Base-by-base conservation (phyloP, 2,329 filamentous ascomycete genomes). In the Scytalidium sp. region DNA sequence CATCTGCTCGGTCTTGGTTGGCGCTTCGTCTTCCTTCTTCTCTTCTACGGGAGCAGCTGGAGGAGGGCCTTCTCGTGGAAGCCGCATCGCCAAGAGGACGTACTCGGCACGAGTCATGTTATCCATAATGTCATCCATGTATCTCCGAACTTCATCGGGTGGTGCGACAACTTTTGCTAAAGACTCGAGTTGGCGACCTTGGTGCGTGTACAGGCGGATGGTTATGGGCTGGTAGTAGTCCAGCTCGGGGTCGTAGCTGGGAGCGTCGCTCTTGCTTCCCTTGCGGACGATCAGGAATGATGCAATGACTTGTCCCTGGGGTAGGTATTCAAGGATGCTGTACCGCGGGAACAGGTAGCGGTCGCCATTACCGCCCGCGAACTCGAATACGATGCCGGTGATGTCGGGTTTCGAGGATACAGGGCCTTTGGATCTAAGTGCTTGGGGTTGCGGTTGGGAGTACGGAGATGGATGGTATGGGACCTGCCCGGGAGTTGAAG, bases 221-320 rank as follows among this genome's bases (percentile, higher is more conserved):
- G 78, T 86, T 22, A 92, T 78, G 2, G 88, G 88, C 57, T 92
- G 86, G 63, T 90, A 93, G 67, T 88, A 90, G 60, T 90, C 84
- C 11, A 85, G 68, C 8, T 74, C 70, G 1, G 80, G 80, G 54
- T 86, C 80, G n/a, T 79, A 80, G 49, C 79, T 76, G 50, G 83
- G 81, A 57, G 58, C 61, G 32, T 87, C 83, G 2, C 81, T 79
- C n/a, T 73, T 75, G 57, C 83, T 85, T 23, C 84, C 87, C 64
- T 85, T 86, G 44, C 87, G 83, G 5, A 89, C 86, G 51, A 92
- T 83, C 10, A 94, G 72, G 62, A 93, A 94, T 1, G 87, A 92
- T 3, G 85, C 85, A 41, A 90, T 78, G 2, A 88, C 78, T 45
- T 81, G 79, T 2, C 80, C 79, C 3, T 67, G 66, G n/a, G 75